Evolutionary conservation across 176 grass and related monocot genomes (phyloP).

Genomic region (Bonia amplexicaulis): DNA sequence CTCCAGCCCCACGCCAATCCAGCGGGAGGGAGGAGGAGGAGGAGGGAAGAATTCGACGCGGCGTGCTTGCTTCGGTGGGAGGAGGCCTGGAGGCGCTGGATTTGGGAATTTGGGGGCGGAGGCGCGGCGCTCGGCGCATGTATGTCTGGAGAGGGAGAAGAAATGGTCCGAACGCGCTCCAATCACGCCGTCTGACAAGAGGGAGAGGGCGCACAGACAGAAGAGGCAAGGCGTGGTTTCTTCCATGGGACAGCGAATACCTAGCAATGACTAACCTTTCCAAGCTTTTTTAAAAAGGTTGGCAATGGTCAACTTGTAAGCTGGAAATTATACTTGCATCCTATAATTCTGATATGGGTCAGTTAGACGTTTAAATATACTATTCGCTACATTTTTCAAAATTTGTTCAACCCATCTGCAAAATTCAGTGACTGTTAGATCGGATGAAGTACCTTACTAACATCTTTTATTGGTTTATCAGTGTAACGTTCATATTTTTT

Average conservation of each 20-base stretch:
- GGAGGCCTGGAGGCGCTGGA: neutral
- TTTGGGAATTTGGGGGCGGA: constrained; percentile 18
- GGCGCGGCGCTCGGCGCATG: neutral
- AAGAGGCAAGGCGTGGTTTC: neutral
- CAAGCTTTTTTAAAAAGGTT: neutral
- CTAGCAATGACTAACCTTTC: neutral
- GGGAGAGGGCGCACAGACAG: neutral
- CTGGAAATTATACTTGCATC: neutral
- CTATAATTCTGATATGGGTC: neutral
- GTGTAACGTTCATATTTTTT: neutral
- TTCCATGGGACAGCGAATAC: neutral
- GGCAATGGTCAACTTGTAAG: neutral
- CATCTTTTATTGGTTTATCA: neutral
- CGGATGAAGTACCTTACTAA: neutral
- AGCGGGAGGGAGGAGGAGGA: neutral
- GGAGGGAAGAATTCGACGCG: neutral
- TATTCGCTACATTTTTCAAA: no score
- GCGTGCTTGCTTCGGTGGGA: constrained; percentile 8
- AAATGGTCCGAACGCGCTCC: constrained; percentile 33
- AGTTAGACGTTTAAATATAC: neutral
- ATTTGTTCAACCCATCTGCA: no score
- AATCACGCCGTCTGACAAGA: constrained; percentile 27
- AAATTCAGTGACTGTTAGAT: neutral
- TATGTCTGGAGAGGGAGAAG: neutral
- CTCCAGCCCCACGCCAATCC: constrained; percentile 12